These are phyloP conservation scores for Tetracentron sinense DNA, from an alignment of 164 flowering plant genomes.

Conservation along the genomic window DNA sequence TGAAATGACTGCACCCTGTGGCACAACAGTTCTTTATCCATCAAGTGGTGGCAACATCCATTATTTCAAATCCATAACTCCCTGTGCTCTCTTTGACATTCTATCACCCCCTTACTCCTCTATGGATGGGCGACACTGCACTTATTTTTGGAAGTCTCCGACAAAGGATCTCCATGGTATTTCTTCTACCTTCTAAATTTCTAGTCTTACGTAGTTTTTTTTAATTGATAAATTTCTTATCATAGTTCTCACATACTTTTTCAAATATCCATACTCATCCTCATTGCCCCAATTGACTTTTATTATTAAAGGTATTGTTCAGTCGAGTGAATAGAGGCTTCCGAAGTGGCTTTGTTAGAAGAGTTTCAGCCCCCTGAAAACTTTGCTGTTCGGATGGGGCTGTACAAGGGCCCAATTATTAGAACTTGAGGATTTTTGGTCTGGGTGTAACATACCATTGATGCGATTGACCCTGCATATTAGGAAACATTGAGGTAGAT, in stretches of 20 bases:
- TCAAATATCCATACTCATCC: background rate
- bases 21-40: slow-evolving; percentile 62
- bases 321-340: slow-evolving; percentile 35
- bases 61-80: slow-evolving; percentile 64
- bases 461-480: slow-evolving; percentile 14
- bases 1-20: slow-evolving; percentile 68
- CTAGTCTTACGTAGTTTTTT: background rate
- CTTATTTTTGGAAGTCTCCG: slow-evolving; percentile 48
- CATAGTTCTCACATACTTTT: background rate
- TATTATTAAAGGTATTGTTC: slow-evolving; percentile 30
- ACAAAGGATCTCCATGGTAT: slow-evolving; percentile 43
- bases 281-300: background rate
- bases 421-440: slow-evolving; percentile 29
- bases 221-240: too few relatives aligned
- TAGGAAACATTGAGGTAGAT: slow-evolving; percentile 19
- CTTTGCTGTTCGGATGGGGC: slow-evolving; percentile 63
- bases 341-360: slow-evolving; percentile 67
- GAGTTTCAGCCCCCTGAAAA: slow-evolving; percentile 68
- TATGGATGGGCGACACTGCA: slow-evolving; percentile 63
- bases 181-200: background rate
- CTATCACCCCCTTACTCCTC: slow-evolving; percentile 72
- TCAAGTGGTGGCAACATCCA: slow-evolving; percentile 73
- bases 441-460: slow-evolving; percentile 21
- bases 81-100: slow-evolving; percentile 73
- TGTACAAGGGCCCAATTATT: slow-evolving; percentile 59